Base-by-base conservation (phyloP, 495 filamentous ascomycete genomes). In the Parachaetomium inaequale region DNA sequence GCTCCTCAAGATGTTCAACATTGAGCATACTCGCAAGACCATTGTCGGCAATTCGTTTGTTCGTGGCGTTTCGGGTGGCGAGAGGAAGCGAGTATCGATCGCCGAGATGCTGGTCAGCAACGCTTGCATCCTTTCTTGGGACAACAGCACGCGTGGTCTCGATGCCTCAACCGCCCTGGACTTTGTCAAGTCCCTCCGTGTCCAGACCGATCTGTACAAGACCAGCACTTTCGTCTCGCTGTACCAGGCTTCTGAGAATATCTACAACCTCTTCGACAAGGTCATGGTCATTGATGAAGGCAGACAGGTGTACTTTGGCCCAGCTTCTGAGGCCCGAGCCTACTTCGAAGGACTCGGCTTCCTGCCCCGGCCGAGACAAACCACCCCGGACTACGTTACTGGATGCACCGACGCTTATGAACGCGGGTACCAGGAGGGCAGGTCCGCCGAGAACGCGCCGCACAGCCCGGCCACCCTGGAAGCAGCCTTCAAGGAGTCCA, bases 341-440 rank as follows among this genome's bases (percentile, higher is more conserved):
- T 96, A 96, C 68, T 95, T 96, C 59, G 90, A 93, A 64, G 81
- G 81, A 0, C 83, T 96, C 17, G 92, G 92, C 7, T 96, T 91
- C 68, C 78, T 85, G 11, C 83, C 86, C 14, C 88, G 88, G 58
- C 88, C 88, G n/a, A 79, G 91, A 42, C 88, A 92, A 68, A 96
- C 91, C 0, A 93, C 89, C 0, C 87, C 90, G 0, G 91, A 96
- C 68, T 96, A 90, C 64, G 78, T 96, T 23, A 95, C 91, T 8
- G 88, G 88, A 15, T 90, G 86, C 68, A 94, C 92, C 1, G 89
- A 95, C 70, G 86, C 88, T 8, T 91, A 87, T 63, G 89, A 94
- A 67, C 85, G 91, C 38, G 86, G 90, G 40, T 93, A 90, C 71
- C 81, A 87, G 38, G 75, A 82, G 7, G 88, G 88, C 7, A 73